Evolutionary conservation across 2,329 filamentous ascomycete genomes (phyloP).

Genomic region (Pseudogymnoascus sp.): DNA sequence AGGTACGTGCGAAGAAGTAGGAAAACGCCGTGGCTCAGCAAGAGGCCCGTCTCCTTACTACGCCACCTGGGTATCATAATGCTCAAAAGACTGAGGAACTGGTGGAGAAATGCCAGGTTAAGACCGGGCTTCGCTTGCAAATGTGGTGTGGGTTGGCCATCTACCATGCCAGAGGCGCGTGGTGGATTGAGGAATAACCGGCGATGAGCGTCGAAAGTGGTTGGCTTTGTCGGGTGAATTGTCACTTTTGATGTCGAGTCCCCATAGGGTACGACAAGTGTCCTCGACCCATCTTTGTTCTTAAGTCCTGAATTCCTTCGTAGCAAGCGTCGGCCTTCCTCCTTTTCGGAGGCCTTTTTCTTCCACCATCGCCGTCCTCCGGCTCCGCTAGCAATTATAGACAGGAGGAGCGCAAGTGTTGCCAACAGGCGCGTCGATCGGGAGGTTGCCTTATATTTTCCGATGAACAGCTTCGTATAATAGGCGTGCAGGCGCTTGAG

Average conservation of each 20-base stretch:
- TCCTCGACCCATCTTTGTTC: constrained; percentile 89
- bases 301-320: constrained; percentile 86
- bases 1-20: constrained; percentile 88
- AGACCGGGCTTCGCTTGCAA: constrained; percentile 90
- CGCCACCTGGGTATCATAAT: constrained; percentile 96
- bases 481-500: constrained; percentile 56
- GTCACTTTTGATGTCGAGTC: constrained; percentile 82
- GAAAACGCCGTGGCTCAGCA: constrained; percentile 84
- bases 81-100: constrained; percentile 90
- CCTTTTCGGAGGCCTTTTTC: constrained; percentile 65
- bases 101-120: constrained; percentile 92
- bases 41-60: constrained; percentile 87
- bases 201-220: constrained; percentile 94
- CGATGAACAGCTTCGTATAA: constrained; percentile 46
- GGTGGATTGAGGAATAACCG: constrained; percentile 89
- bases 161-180: constrained; percentile 66
- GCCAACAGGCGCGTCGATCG: constrained; percentile 66
- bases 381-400: constrained; percentile 72
- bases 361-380: constrained; percentile 74
- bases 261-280: constrained; percentile 91
- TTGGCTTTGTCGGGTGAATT: constrained; percentile 80
- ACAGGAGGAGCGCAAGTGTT: constrained; percentile 65
- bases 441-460: constrained; percentile 56
- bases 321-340: constrained; percentile 73
- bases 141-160: constrained; percentile 51